Evolutionary conservation across 139 green algal genomes (phyloP).

Genomic region (Tetratostichococcus sp.): DNA sequence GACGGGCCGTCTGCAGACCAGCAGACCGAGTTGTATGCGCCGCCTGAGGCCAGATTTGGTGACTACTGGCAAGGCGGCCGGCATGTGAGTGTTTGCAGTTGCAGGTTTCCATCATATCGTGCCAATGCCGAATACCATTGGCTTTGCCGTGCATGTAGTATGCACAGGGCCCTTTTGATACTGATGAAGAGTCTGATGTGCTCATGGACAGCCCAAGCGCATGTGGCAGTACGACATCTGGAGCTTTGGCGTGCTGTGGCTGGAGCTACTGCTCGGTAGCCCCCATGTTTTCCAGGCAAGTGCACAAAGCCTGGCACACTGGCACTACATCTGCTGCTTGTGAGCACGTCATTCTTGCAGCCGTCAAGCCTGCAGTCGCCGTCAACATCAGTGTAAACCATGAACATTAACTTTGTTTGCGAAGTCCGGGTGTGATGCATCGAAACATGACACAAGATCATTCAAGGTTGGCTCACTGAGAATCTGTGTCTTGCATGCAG

Average conservation of each 20-base stretch:
- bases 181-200: too few species aligned
- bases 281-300: conserved; percentile 51
- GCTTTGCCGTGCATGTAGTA: too few species aligned
- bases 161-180: too few species aligned
- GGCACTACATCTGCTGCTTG: neutral
- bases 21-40: conserved; percentile 67
- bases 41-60: conserved; percentile 61
- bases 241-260: conserved; percentile 64
- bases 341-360: neutral
- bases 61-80: conserved; percentile 5
- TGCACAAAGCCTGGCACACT: too few species aligned
- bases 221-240: conserved; percentile 64
- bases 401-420: too few species aligned
- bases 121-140: too few species aligned
- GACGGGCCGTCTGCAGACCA: conserved; percentile 46
- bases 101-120: too few species aligned
- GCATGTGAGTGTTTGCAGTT: neutral
- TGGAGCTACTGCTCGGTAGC: conserved; percentile 68
- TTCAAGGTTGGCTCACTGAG: too few species aligned
- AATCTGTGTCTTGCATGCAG: too few species aligned
- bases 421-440: too few species aligned
- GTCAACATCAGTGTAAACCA: too few species aligned
- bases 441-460: too few species aligned
- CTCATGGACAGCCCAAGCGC: conserved; percentile 21
- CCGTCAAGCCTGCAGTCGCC: neutral